phyloP scores from a whole-genome alignment of 2,329 filamentous ascomycete species.

The Aureobasidium lini region DNA sequence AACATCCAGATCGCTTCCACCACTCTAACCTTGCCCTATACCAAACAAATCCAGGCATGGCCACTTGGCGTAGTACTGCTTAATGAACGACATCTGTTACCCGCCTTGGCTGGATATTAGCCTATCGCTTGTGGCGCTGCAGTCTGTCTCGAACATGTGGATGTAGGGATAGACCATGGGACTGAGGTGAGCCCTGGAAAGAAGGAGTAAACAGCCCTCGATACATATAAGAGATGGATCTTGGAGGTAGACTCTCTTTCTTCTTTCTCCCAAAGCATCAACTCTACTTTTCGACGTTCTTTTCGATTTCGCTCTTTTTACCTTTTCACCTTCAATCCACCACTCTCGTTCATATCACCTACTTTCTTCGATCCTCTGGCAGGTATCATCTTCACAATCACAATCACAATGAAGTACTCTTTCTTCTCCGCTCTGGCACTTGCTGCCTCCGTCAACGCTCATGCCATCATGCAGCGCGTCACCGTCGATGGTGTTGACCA shows the following conservation, averaged over 20 bases:
- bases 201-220: neutral
- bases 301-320: neutral
- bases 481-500: slow-evolving; percentile 37
- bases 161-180: neutral
- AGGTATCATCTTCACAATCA: neutral
- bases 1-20: neutral
- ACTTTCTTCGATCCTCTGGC: neutral
- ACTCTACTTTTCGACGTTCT: neutral
- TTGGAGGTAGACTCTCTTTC: neutral
- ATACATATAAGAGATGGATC: neutral
- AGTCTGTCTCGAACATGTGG: neutral
- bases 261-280: neutral
- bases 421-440: slow-evolving; percentile 27
- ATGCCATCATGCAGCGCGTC: slow-evolving; percentile 25
- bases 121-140: slow-evolving; percentile 1
- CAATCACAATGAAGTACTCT: slow-evolving; percentile 16
- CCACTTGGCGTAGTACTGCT: slow-evolving; percentile 2
- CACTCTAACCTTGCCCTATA: neutral
- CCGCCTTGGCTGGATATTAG: slow-evolving; percentile 10
- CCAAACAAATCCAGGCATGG: neutral
- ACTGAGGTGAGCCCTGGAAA: neutral
- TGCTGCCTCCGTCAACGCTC: slow-evolving; percentile 23
- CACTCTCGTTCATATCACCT: slow-evolving; percentile 8
- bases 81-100: neutral
- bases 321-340: neutral